These are phyloP conservation scores for Boletus sp. DNA, from an alignment of 768 basidiomycete species.

Conservation along the genomic window DNA sequence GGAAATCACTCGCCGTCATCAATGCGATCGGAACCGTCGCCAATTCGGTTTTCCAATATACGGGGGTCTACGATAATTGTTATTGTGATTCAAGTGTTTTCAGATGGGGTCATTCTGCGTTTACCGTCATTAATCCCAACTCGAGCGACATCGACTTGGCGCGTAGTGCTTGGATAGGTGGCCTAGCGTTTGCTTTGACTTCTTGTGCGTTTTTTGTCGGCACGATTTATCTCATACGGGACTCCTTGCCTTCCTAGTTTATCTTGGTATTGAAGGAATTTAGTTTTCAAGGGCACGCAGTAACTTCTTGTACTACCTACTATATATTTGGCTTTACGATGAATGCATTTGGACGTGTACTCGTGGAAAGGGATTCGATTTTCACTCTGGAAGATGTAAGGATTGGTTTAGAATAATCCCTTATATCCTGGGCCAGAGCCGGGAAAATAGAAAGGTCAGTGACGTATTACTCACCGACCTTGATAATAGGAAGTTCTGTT, in stretches of 20 bases:
- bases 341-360: no score
- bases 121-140: conserved; percentile 24
- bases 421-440: no score
- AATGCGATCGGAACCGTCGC: conserved; percentile 28
- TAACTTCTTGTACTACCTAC: no score
- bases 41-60: conserved; percentile 31
- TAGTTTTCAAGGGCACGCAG: no score
- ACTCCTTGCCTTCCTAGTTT: conserved; percentile 16
- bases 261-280: no score
- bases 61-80: conserved; percentile 26
- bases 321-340: no score
- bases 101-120: conserved; percentile 23
- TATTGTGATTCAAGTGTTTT: conserved; percentile 30
- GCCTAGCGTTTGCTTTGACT: conserved; percentile 28
- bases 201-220: conserved; percentile 27
- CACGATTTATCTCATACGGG: conserved; percentile 28
- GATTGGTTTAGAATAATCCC: no score
- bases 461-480: no score
- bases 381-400: no score
- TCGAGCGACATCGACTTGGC: conserved; percentile 25
- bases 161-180: conserved; percentile 38
- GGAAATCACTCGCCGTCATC: conserved; percentile 27
- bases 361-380: no score
- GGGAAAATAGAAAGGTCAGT: no score
- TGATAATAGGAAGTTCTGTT: no score